These are phyloP conservation scores for Ophiostoma tasmaniense DNA, from an alignment of 2,329 filamentous ascomycete genomes.

Conservation along the genomic window DNA sequence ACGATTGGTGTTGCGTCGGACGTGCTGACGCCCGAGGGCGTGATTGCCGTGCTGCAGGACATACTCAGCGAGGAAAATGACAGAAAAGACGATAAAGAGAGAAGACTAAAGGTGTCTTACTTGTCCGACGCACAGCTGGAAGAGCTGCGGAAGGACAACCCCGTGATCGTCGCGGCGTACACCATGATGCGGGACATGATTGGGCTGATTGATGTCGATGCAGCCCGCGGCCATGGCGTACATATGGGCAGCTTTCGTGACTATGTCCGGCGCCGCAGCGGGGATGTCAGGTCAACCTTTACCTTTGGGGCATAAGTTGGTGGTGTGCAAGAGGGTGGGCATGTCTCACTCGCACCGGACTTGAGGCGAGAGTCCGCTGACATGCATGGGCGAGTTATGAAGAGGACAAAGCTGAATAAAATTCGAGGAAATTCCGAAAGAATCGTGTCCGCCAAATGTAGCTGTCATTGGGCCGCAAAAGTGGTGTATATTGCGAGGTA, in stretches of 20 bases:
- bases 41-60: neutral
- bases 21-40: slow-evolving; percentile 7
- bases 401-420: neutral
- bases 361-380: neutral
- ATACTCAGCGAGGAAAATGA: neutral
- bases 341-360: neutral
- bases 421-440: too few relatives aligned
- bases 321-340: neutral
- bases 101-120: neutral
- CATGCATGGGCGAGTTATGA: neutral
- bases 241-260: neutral
- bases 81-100: neutral
- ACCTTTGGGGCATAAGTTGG: neutral
- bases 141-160: neutral
- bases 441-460: too few relatives aligned
- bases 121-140: slow-evolving; percentile 1
- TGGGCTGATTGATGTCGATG: slow-evolving; percentile 1
- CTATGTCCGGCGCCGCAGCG: neutral
- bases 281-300: neutral
- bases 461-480: too few relatives aligned
- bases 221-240: neutral
- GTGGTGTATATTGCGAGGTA: too few relatives aligned
- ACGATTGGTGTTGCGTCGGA: slow-evolving; percentile 6
- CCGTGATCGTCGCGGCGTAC: slow-evolving; percentile 6
- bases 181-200: slow-evolving; percentile 2